These are phyloP conservation scores for Andrographis paniculata DNA, from an alignment of 305 asterid species.

Conservation along the genomic window DNA sequence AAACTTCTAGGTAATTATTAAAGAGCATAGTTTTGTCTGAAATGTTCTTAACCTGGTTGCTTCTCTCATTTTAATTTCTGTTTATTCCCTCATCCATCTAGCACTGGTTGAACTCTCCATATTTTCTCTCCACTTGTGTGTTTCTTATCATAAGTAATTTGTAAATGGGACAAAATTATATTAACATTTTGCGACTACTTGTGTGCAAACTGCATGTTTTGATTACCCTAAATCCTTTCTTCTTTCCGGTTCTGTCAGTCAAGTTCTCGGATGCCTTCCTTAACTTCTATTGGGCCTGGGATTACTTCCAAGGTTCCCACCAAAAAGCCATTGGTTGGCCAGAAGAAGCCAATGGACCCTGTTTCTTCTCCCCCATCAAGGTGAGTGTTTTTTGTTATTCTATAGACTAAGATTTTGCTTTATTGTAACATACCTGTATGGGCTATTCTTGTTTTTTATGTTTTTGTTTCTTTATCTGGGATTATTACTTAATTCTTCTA, in stretches of 20 bases:
- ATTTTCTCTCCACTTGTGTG: too few species aligned
- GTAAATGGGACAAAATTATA: too few species aligned
- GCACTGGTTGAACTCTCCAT: too few species aligned
- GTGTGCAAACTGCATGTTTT: neutral
- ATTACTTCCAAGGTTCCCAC: constrained; percentile 46
- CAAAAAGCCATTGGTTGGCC: constrained; percentile 65
- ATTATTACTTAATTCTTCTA: constrained; percentile 18
- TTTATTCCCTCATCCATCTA: too few species aligned
- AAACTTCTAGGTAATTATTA: too few species aligned
- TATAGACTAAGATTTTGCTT: constrained; percentile 5
- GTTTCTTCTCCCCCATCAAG: constrained; percentile 82
- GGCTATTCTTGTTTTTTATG: constrained; percentile 4
- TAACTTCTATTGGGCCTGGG: constrained; percentile 41
- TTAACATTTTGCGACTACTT: too few species aligned
- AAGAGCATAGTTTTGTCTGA: too few species aligned
- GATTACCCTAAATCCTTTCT: neutral
- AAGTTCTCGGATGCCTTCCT: constrained; percentile 44
- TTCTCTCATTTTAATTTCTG: too few species aligned
- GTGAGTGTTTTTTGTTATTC: constrained; percentile 34
- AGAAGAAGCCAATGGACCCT: constrained; percentile 82
- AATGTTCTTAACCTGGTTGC: too few species aligned
- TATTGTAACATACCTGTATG: constrained; percentile 2
- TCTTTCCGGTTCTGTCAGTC: constrained; percentile 34
- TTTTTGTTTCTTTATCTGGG: constrained; percentile 1
- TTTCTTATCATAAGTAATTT: constrained; percentile 1